Conservation (phyloP, 352 stramenopile genomes). For the Phytophthora citricola region DNA sequence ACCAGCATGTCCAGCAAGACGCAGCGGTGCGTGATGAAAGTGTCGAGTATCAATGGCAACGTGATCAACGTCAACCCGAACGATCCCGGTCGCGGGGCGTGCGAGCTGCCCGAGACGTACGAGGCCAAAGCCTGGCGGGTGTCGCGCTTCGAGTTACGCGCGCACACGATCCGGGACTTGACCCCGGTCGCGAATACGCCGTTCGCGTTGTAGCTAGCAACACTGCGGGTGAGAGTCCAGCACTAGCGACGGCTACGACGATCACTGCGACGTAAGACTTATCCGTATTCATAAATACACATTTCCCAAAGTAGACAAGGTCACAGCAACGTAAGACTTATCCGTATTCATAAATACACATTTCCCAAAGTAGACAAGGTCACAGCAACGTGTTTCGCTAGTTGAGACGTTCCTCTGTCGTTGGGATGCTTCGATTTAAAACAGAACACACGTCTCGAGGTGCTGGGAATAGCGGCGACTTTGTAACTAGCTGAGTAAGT, state of each 20-base stretch:
- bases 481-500: background rate
- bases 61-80: slow-evolving; percentile 37
- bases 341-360: too few species aligned
- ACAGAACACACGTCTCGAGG: background rate
- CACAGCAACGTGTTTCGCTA: too few species aligned
- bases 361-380: background rate
- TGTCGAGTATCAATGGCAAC: slow-evolving; percentile 6
- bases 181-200: slow-evolving; percentile 74
- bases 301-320: too few species aligned
- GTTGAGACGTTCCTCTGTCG: background rate
- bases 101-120: slow-evolving; percentile 54
- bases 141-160: slow-evolving; percentile 71
- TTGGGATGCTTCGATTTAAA: background rate
- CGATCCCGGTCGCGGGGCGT: slow-evolving; percentile 36
- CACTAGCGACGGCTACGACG: slow-evolving; percentile 28
- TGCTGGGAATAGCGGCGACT: slow-evolving; percentile 1
- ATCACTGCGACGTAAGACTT: slow-evolving; percentile 16
- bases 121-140: slow-evolving; percentile 62
- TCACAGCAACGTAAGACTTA: slow-evolving; percentile 8
- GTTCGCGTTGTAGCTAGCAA: slow-evolving; percentile 56
- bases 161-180: slow-evolving; percentile 61
- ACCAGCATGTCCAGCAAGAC: slow-evolving; percentile 2
- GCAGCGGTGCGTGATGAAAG: slow-evolving; percentile 63
- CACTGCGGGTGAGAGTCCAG: slow-evolving; percentile 49
- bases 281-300: too few species aligned